Base-by-base conservation (phyloP, 106 monocot genomes). In the Dendrobium catenatum region DNA sequence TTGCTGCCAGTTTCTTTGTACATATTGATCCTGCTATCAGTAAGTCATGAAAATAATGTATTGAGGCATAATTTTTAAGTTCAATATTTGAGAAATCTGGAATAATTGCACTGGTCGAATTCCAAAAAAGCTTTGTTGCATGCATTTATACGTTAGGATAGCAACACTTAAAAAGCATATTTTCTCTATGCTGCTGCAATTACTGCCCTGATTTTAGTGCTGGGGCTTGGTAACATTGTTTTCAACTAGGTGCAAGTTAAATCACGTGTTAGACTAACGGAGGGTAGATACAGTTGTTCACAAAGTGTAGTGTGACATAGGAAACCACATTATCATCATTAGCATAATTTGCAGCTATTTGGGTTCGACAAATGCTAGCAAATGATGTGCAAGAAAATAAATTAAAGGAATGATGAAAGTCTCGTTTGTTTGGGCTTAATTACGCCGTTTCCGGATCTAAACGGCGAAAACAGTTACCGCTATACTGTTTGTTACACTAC, bases 1-100 rank as follows among this genome's bases (percentile, higher is more conserved):
- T 90, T 46, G 90, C 87, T 56, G 90, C 90, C 43, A 90, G 90
- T 80, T 90, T 90, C 85, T 90, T 83, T 72, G 85, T 90, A 22
- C 90, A 90, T 79, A 15, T 87, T 27, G 90, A 90, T 83, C 90
- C 90, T 79, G 47, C 64, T 24, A 3, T 51, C 19, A 73, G 81
- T 81, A 81, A 73, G 81, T 78, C 42, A 24, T 55, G 17, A 55
- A 51, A 55, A 51, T 66, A 66, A 2, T 66, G 22, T 66, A 9
- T 66, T 61, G 10, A 66, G 26, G 9, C 24, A 51, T 61, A 37
- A 70, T 70, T 37, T 16, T 68, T 11, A 40, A 70, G 70, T 33
- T 33, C 70, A 37, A 70, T 70, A 15, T 70, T 70, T 70, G 29
- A 22, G 64, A 66, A 13, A 22, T 66, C 22, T 24, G 51, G 64